Evolutionary conservation across 2,329 filamentous ascomycete genomes (phyloP).

Genomic region (Colletotrichum orbiculare): DNA sequence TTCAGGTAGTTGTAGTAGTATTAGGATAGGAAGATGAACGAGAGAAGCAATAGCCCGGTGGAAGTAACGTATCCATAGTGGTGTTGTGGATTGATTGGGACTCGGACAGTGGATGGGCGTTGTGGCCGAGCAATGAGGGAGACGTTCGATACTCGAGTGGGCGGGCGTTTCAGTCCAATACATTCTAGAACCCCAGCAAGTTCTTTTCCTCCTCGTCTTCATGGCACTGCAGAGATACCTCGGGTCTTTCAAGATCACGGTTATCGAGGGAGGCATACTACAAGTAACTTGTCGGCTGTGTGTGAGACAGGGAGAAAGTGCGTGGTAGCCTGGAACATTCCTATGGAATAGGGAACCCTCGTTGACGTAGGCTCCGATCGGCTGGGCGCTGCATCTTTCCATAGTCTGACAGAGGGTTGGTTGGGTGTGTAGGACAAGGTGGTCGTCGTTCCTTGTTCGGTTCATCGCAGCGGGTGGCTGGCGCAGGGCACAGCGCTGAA

Average conservation of each 20-base stretch:
- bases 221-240: neutral
- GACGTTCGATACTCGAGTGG: constrained; percentile 10
- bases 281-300: neutral
- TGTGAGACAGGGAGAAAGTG: constrained; percentile 8
- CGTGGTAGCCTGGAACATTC: neutral
- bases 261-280: neutral
- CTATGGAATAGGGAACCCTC: too few relatives aligned
- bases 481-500: constrained; percentile 6
- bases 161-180: constrained; percentile 24
- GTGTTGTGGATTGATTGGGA: constrained; percentile 29
- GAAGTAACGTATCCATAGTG: neutral
- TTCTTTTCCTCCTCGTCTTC: neutral
- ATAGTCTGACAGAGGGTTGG: too few relatives aligned
- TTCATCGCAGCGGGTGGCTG: constrained; percentile 27
- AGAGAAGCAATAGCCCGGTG: neutral
- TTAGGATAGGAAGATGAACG: neutral
- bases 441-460: neutral
- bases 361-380: constrained; percentile 9
- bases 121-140: constrained; percentile 10
- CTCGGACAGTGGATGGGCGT: constrained; percentile 22
- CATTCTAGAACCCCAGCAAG: neutral
- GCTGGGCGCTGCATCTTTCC: constrained; percentile 6
- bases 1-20: constrained; percentile 5
- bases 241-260: neutral
- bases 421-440: too few relatives aligned